A percentile compares a stretch with the other conserved stretches of the same genome.
phyloP scores from a whole-genome alignment of 129 eudicot species.

The Arctium minus region DNA sequence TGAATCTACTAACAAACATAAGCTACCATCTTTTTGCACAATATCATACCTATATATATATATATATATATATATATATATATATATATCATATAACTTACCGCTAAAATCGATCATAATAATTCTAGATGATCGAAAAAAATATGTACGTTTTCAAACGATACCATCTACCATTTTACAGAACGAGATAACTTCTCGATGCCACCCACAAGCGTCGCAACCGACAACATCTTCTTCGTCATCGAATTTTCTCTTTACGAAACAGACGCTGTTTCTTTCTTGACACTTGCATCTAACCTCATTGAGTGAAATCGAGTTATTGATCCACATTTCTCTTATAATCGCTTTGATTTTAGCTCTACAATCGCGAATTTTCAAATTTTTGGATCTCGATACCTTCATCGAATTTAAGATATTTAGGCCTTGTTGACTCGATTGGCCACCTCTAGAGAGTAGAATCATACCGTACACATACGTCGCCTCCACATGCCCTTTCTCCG shows the following conservation, averaged over 20 bases:
- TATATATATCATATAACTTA: not conserved
- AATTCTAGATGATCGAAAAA: not conserved
- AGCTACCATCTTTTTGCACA: not conserved
- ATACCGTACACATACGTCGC: conserved; percentile 48
- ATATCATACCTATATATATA: not conserved
- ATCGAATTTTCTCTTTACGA: conserved; percentile 21
- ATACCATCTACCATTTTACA: conserved; percentile 40
- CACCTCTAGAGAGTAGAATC: conserved; percentile 39
- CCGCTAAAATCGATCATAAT: conserved; percentile 9
- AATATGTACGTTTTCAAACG: conserved; percentile 17
- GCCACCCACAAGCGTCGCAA: conserved; percentile 48
- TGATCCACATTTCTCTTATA: conserved; percentile 42
- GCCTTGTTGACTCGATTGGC: conserved; percentile 36
- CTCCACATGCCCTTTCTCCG: conserved; percentile 41
- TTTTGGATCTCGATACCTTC: conserved; percentile 20
- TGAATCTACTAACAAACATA: not conserved
- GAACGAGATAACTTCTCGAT: conserved; percentile 32
- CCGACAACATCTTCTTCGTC: conserved; percentile 31
- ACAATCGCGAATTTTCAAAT: conserved; percentile 34
- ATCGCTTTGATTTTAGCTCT: conserved; percentile 34
- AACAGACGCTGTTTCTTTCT: not conserved
- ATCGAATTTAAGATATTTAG: conserved; percentile 31
- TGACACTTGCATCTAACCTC: conserved; percentile 18
- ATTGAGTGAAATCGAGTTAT: conserved; percentile 23
- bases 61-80: too few species aligned